Percentiles rank a stretch among this genome's conserved stretches.
Conservation (phyloP, 192 early-diverging fungal genomes). For the Backusella liffmaniae region DNA sequence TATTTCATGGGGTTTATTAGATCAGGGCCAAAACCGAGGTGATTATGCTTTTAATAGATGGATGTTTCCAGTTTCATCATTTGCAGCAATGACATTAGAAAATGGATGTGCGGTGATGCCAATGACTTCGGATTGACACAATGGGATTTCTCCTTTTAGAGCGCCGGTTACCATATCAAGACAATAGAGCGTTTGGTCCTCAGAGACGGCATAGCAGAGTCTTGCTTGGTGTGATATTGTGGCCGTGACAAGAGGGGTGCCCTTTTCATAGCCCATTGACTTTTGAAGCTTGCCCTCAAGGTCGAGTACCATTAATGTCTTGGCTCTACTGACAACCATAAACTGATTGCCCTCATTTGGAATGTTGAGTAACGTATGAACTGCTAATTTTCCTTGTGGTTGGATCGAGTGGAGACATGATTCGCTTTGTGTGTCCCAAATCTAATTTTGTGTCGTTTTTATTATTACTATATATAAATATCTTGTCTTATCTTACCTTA, state of each 20-base stretch:
- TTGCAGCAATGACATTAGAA: conserved; percentile 72
- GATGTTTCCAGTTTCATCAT: conserved; percentile 62
- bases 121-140: conserved; percentile 66
- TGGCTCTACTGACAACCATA: conserved; percentile 76
- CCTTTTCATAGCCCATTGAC: conserved; percentile 45
- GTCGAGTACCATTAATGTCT: conserved; percentile 63
- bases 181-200: conserved; percentile 64
- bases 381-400: conserved; percentile 39
- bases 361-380: conserved; percentile 55
- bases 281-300: conserved; percentile 57
- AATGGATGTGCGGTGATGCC: conserved; percentile 80
- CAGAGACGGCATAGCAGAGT: conserved; percentile 73
- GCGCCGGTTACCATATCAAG: conserved; percentile 65
- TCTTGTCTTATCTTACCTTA: conserved; percentile 53
- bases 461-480: neutral
- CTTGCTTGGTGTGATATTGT: conserved; percentile 75
- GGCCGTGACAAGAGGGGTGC: conserved; percentile 56
- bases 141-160: conserved; percentile 40
- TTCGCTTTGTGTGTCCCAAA: conserved; percentile 80
- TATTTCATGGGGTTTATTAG: neutral
- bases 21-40: neutral
- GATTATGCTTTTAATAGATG: conserved; percentile 55
- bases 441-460: conserved; percentile 40
- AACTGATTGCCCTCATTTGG: conserved; percentile 66
- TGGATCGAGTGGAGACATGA: conserved; percentile 60